Evolutionary conservation across 768 basidiomycete species (phyloP).

Genomic region (Suillus subluteus): DNA sequence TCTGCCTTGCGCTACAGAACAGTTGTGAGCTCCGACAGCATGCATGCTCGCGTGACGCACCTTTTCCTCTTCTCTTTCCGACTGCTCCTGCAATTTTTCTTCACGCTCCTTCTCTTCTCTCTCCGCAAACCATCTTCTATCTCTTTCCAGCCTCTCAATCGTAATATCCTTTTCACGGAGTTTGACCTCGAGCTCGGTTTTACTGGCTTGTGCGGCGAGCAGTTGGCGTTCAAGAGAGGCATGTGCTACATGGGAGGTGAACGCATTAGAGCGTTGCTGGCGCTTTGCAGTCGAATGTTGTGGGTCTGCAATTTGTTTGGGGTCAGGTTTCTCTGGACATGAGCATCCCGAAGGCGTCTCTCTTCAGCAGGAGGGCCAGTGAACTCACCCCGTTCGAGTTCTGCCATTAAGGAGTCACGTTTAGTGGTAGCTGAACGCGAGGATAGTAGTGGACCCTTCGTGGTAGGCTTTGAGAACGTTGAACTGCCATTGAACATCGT

Average conservation of each 20-base stretch:
- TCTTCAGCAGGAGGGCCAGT: background rate
- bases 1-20: slow-evolving; percentile 49
- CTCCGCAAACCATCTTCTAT: slow-evolving; percentile 70
- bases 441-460: slow-evolving; percentile 1
- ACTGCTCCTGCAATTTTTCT: slow-evolving; percentile 63
- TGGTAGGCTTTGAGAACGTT: slow-evolving; percentile 1
- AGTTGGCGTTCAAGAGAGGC: slow-evolving; percentile 73
- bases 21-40: background rate
- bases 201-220: slow-evolving; percentile 59
- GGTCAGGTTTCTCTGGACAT: slow-evolving; percentile 9
- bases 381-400: slow-evolving; percentile 62
- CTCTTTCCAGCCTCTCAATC: slow-evolving; percentile 70
- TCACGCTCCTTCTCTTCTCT: slow-evolving; percentile 69
- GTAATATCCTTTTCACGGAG: slow-evolving; percentile 64
- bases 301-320: slow-evolving; percentile 48
- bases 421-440: slow-evolving; percentile 47
- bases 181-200: slow-evolving; percentile 68
- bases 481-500: slow-evolving; percentile 9
- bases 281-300: slow-evolving; percentile 69
- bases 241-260: slow-evolving; percentile 63
- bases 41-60: slow-evolving; percentile 39
- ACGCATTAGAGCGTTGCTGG: slow-evolving; percentile 63
- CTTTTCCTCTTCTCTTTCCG: slow-evolving; percentile 58
- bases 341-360: slow-evolving; percentile 1
- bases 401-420: slow-evolving; percentile 68